Base-by-base conservation (phyloP, 2,329 filamentous ascomycete species). In the Fusarium goolgardi region DNA sequence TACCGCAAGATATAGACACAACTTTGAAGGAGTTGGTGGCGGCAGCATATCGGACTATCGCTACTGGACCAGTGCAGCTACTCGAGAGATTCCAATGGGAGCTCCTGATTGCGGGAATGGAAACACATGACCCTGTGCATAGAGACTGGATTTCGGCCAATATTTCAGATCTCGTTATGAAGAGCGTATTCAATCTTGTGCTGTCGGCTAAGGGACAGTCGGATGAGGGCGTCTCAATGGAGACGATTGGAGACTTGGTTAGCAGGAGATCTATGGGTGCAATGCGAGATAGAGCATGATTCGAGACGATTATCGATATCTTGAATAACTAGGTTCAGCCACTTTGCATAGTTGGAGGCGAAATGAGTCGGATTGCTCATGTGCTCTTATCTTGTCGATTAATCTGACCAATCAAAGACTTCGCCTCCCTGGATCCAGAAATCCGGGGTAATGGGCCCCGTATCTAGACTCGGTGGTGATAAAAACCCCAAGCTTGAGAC, bases 91-190 rank as follows among this genome's bases (percentile, higher is more conserved):
- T 62, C 13, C 59, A 62, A 40, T 62, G 56, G 59, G 56, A 56
- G 3, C 65, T 71, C 0, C 13, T 71, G 4, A 67, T 71, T 12
- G 65, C 58, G 12, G 65, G 69, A 3, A 52, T 71, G 5, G 69
- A 71, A 29, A 71, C 69, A 12, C 55, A 63, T 13, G 69, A 71
- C 8, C 65, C 68, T 0, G 55, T 71, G 4, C 63, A 71, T 29
- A 43, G 47, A n/a, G 62, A 71, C 3, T 71, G 69, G 69, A 60
- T 71, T 43, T 58, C 58, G 49, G 59, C 39, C 43, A 67, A 21
- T 55, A 66, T 71, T 56, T 71, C 69, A 34, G 69, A 70, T 20
- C 56, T 67, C 50, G 64, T 55, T 54, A 68, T 70, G 41, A 70
- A 63, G 52, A 53, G 64, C 10, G 43, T 65, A 0, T 51, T 62